phyloP scores from a whole-genome alignment of 2,329 filamentous ascomycete species.

The Nigrospora oryzae region DNA sequence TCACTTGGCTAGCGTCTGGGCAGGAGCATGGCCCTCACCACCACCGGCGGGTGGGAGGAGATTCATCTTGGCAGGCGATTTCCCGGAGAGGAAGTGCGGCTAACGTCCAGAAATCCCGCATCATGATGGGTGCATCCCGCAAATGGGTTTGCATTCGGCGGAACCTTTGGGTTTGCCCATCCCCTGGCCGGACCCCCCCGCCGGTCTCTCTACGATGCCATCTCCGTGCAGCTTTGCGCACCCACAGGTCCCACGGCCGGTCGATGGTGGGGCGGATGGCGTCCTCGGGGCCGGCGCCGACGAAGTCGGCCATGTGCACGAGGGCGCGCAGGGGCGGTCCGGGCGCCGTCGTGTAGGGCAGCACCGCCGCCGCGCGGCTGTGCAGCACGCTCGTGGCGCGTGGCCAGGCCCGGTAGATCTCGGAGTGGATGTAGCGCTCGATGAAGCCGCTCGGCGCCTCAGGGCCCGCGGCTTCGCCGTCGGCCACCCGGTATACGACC shows the following conservation, averaged over 20 bases:
- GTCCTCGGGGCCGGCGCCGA: background rate
- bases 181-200: no score
- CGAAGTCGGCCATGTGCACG: conserved; percentile 9
- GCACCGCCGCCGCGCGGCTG: conserved; percentile 7
- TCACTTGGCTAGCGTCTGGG: no score
- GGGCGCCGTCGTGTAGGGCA: conserved; percentile 5
- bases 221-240: conserved; percentile 1
- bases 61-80: no score
- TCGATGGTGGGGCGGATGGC: background rate
- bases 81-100: no score
- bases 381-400: conserved; percentile 7
- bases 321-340: conserved; percentile 5
- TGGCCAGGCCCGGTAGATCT: conserved; percentile 9
- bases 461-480: conserved; percentile 30
- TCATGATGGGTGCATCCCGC: no score
- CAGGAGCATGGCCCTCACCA: no score
- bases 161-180: no score
- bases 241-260: conserved; percentile 2
- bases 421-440: conserved; percentile 11
- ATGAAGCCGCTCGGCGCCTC: conserved; percentile 25
- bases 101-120: no score
- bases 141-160: no score
- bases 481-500: conserved; percentile 33
- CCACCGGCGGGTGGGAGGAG: no score
- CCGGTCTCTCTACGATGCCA: no score